Evolutionary conservation across 169 alveolate genomes (phyloP), one percentile per base, ranked within the genome.

Genomic region (Plasmodium billcollinsi): DNA sequence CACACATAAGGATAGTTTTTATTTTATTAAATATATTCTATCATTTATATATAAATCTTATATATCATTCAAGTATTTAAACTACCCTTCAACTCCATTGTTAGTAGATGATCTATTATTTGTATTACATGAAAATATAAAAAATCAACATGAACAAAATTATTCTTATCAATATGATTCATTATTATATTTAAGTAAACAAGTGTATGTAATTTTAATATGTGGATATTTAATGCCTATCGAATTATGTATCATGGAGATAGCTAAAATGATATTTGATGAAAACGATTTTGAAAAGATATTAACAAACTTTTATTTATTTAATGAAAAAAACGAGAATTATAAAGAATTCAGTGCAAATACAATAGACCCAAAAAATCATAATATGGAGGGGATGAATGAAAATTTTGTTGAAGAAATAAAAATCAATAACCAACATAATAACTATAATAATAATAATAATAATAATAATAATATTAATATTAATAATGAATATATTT

Each of bases 151-250:
- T 14, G 73, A 69, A 18, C 47, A 78, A 12, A 33, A 5, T 33
- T 78, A 78, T 43, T 69, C 71, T 58, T 78, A 78, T 33, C 78
- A 78, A 52, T 66, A 29, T 59, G 89, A 78, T 2, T 78, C 89
- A 20, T 78, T 78, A 24, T 63, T 66, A 71, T 49, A 65, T 58
- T 21, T 78, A 43, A 59, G 62, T 3, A 78, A 78, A 78, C 52
- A 65, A 65, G 45, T 78, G 11, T 65, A 43, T 45, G 24, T 78
- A 65, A 78, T 78, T 21, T 65, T 78, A 21, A 78, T 70, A 21
- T 78, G 89, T 45, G 89, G 89, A 54, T 78, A 78, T 78, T 78
- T 78, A 66, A 78, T 66, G 89, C 78, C 89, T 70, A n/a, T 78
- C 8, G 58, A 52, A 52, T n/a, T n/a, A 39, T 18, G 12, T 67